Evolutionary conservation across 148 eudicot species (phyloP), one percentile per base, ranked within the genome.

Genomic region (Heliamphora exappendiculata): DNA sequence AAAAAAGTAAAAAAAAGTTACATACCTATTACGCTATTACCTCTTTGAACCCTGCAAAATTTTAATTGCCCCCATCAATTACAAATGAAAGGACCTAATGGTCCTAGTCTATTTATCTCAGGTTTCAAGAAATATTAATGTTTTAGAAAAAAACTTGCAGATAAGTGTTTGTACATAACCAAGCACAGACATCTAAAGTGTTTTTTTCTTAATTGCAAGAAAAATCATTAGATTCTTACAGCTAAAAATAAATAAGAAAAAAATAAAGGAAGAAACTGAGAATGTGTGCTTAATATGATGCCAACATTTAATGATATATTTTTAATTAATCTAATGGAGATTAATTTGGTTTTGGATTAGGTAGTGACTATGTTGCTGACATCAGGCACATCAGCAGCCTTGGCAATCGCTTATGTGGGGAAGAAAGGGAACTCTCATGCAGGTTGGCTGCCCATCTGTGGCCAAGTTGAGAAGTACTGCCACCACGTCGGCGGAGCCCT

Each of bases 401-500:
- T 77, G 19, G 72, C 79, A 17, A 26, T 78, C 0, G 75, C 80
- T n/a, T 70, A 78, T 31, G 67, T 58, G 41, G 80, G 80, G 1
- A 78, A 78, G 63, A 70, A 78, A 28, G 80, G 80, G 58, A 78
- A 78, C 44, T 44, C 67, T 0, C 17, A 78, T 44, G 80, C 80
- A 11, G 75, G 80, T 10, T 78, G 80, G 80, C 68, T 69, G 22
- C 80, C 75, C 29, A 70, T 78, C 20, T 78, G 75, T 45, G 58
- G 69, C 34, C 75, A 78, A 29, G 75, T 78, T 29, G 57, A 55
- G 59, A 70, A 47, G 26, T 78, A 78, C 74, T 70, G 80, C 29
- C 55, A 70, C 68, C 75, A 78, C 2, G 75, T 78, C 3, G 67
- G 36, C 6, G 80, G 49, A 70, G 80, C 80, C 44, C 54, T 78